A percentile compares a stretch with the other conserved stretches of the same genome.
These are phyloP conservation scores for Aeschynomene evenia DNA, from an alignment of 306 rosid species.

Conservation along the genomic window DNA sequence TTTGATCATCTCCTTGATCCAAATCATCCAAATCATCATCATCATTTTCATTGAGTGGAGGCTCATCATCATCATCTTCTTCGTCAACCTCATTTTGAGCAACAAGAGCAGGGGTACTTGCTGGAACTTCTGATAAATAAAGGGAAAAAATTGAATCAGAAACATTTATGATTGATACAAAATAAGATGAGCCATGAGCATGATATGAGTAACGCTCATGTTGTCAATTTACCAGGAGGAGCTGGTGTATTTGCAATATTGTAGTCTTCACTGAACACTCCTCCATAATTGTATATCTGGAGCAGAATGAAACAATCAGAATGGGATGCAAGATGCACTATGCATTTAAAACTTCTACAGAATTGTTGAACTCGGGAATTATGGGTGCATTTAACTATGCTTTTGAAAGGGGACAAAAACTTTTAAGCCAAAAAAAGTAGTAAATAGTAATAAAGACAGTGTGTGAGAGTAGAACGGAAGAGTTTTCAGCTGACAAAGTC, in stretches of 20 bases:
- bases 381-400: background rate
- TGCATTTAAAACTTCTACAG: background rate
- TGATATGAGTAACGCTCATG: constrained; percentile 8
- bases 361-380: background rate
- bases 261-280: constrained; percentile 74
- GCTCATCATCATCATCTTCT: constrained; percentile 78
- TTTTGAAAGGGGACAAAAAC: no score
- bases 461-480: no score
- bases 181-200: background rate
- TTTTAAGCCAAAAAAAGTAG: background rate
- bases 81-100: constrained; percentile 53
- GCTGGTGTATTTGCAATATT: constrained; percentile 87
- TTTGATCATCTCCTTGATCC: constrained; percentile 74
- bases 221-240: constrained; percentile 55
- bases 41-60: constrained; percentile 81
- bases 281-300: constrained; percentile 84
- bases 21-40: constrained; percentile 86
- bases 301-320: constrained; percentile 20
- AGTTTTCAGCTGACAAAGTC: background rate
- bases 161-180: background rate
- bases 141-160: constrained; percentile 5
- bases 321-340: background rate
- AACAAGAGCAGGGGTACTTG: constrained; percentile 65
- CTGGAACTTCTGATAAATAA: constrained; percentile 49
- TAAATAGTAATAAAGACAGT: background rate